phyloP scores from a whole-genome alignment of 2,329 filamentous ascomycete genomes.

The Penicillium sp. region DNA sequence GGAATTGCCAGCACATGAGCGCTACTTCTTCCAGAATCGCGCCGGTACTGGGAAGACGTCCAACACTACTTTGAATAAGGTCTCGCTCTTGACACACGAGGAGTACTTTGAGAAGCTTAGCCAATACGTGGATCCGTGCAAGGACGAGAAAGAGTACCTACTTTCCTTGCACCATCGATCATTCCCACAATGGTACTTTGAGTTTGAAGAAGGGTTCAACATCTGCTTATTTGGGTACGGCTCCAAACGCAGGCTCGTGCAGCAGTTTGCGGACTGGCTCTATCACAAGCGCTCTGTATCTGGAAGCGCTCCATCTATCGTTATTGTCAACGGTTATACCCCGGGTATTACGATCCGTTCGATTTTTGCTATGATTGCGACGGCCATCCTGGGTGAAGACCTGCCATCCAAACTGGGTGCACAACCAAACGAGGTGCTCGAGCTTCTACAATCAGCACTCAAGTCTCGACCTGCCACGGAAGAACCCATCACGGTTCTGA shows the following conservation, averaged over 20 bases:
- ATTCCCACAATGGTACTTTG: constrained; percentile 91
- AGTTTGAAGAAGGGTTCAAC: constrained; percentile 83
- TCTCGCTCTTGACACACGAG: constrained; percentile 82
- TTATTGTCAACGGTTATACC: constrained; percentile 83
- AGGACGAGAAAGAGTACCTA: constrained; percentile 70
- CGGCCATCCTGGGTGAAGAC: constrained; percentile 57
- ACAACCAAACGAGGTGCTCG: constrained; percentile 70
- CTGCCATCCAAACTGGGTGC: constrained; percentile 59
- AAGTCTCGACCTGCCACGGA: constrained; percentile 47
- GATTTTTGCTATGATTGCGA: constrained; percentile 63
- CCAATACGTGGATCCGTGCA: constrained; percentile 69
- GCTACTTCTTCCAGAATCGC: constrained; percentile 91
- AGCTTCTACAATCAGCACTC: constrained; percentile 66
- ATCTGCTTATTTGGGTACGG: constrained; percentile 92
- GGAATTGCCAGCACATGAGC: constrained; percentile 82
- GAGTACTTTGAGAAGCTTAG: constrained; percentile 79
- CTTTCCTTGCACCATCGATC: constrained; percentile 75
- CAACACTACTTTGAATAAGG: constrained; percentile 75
- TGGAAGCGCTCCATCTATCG: constrained; percentile 60
- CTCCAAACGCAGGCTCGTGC: constrained; percentile 77
- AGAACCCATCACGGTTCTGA: constrained; percentile 65
- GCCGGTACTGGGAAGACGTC: constrained; percentile 82
- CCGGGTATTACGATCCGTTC: constrained; percentile 50
- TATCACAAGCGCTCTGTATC: constrained; percentile 50
- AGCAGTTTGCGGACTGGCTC: constrained; percentile 73